Evolutionary conservation across 805 yeast species (phyloP), one percentile per base, ranked within the genome.

Genomic region (Komagataella kurtzmanii): DNA sequence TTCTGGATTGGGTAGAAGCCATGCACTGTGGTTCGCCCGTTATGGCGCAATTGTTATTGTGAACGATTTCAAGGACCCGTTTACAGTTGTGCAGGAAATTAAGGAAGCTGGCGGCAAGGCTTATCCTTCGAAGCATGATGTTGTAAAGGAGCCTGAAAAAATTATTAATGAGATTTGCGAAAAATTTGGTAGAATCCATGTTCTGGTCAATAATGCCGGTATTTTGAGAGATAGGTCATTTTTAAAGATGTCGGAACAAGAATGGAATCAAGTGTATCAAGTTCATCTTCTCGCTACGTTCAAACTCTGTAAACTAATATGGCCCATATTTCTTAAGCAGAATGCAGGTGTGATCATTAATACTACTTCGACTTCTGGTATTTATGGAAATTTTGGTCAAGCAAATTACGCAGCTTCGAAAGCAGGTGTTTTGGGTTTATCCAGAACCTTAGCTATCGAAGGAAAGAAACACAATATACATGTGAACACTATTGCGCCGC

Each of bases 331-430:
- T 66, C 58, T 76, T 52, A 78, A 87, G 64, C 88, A 90, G 68
- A 80, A 82, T 58, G 75, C 77, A 51, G 97, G 98, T 59, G 76
- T 80, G 56, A 83, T 91, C 52, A 78, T 91, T 58, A 91, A 91
- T 69, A 87, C 95, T 47, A 78, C 97, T 21, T 89, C 97, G 17
- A 91, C 98, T 7, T 89, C 97, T 2, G 99, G 98, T 57, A 89
- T 91, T 59, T 91, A 91, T 67, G 99, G 99, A 57, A 88, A 85
- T 73, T 91, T 91, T 71, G 99, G 99, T 50, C 99, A 91, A 71
- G 88, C 97, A 45, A 91, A 91, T 72, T 91, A 91, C 68, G 83
- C 96, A 18, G 81, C 97, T 36, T 97, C 98, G 48, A 91, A 91
- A 72, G 80, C 86, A 50, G 97, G 88, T 21, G 80, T 91, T 56